Evolutionary conservation across 805 yeast genomes (phyloP), one percentile per base, ranked within the genome.

Genomic region (Ogataea methanolica): DNA sequence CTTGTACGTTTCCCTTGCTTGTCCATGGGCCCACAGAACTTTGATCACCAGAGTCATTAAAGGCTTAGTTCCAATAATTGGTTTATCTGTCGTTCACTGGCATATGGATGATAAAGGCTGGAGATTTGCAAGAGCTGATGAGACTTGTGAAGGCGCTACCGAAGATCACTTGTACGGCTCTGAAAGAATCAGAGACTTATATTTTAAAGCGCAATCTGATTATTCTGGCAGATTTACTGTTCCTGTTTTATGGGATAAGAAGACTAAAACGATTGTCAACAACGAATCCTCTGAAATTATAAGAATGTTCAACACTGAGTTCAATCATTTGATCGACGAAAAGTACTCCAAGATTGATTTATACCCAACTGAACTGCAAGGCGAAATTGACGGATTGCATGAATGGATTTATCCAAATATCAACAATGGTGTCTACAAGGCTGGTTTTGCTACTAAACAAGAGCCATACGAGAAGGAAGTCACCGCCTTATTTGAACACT

Each of bases 21-120:
- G 99, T 68, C 98, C 99, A 4, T 92, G 97, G 91, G 97, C 97
- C 1, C 96, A 88, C 62, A 76, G 98, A 52, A 80, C 91, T 0
- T 72, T 91, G 49, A 83, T 89, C 45, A 74, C 83, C 3, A 70
- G 97, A 46, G 67, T 76, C 12, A 71, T 92, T 52, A 89, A 90
- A 70, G 96, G 96, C 1, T 65, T 85, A 43, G 65, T 71, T n/a
- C 69, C 78, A 1, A 66, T 83, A 11, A 80, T 85, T 51, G 78
- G 81, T 3, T 73, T 83, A 33, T 80, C 91, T 19, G 89, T 88
- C 36, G 97, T 92, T 12, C 95, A 90, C 65, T 90, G 97, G 92
- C 83, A 81, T 59, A 77, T 92, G 85, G 96, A 86, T 54, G 76
- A 72, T 12, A 74, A 85, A 49, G 97, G 98, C 4, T 92, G 99